phyloP scores from a whole-genome alignment of 148 eudicot species.

The Rheum nobile region DNA sequence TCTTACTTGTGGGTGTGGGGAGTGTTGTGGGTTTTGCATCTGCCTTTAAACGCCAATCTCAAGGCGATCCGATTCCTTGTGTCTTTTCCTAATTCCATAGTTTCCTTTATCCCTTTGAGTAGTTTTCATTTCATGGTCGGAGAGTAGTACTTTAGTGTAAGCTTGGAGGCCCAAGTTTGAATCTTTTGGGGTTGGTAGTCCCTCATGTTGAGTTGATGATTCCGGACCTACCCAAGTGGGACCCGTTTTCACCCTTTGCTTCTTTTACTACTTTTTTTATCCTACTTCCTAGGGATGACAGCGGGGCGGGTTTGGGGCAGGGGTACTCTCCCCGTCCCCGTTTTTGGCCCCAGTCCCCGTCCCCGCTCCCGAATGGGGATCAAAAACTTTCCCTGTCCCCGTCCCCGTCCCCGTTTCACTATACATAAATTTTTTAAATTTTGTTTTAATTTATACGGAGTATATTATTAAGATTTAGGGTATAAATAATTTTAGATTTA shows the following conservation, averaged over 20 bases:
- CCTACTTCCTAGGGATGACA: too few species aligned
- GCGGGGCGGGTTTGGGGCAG: too few species aligned
- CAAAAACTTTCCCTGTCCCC: too few species aligned
- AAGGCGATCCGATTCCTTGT: conserved; percentile 2
- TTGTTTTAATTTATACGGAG: too few species aligned
- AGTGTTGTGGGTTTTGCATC: neutral
- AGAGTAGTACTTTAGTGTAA: neutral
- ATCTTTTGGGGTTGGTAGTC: neutral
- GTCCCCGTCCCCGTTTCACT: too few species aligned
- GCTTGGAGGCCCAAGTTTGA: neutral
- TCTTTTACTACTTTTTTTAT: neutral
- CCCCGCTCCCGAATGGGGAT: too few species aligned
- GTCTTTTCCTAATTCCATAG: neutral
- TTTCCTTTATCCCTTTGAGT: neutral
- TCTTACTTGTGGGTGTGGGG: too few species aligned
- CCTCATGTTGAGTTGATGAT: neutral
- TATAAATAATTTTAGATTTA: too few species aligned
- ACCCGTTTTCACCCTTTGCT: neutral
- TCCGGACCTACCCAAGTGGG: neutral
- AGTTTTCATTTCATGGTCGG: neutral
- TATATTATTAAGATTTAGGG: too few species aligned
- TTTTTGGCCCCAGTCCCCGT: too few species aligned
- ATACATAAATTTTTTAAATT: too few species aligned
- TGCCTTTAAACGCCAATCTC: conserved; percentile 7
- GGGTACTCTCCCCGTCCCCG: too few species aligned